These are phyloP conservation scores for Hericium rajendrae DNA, from an alignment of 768 basidiomycete genomes.

Conservation along the genomic window DNA sequence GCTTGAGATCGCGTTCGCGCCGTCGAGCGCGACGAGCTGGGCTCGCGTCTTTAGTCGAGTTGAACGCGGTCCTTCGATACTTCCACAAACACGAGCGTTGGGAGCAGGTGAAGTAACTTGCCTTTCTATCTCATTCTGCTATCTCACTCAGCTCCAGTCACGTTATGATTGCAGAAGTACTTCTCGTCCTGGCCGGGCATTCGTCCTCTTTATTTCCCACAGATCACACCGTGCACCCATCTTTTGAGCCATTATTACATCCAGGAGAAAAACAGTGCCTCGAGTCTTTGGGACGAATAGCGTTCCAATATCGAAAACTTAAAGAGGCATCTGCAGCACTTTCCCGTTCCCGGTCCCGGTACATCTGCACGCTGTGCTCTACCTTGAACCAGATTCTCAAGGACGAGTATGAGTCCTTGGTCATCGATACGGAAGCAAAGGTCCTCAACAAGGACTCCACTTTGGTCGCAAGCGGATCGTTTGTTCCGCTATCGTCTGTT, in stretches of 20 bases:
- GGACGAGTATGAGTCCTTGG: slow-evolving; percentile 70
- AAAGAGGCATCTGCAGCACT: slow-evolving; percentile 43
- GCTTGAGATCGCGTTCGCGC: no score
- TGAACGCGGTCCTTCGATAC: no score
- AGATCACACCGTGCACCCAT: slow-evolving; percentile 49
- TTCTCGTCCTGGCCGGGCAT: slow-evolving; percentile 83
- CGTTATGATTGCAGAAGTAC: slow-evolving; percentile 79
- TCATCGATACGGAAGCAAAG: slow-evolving; percentile 74
- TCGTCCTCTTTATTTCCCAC: slow-evolving; percentile 71
- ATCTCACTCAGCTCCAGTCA: background rate
- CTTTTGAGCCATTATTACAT: slow-evolving; percentile 66
- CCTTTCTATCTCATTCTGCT: no score
- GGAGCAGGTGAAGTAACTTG: no score
- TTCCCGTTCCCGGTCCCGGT: slow-evolving; percentile 56
- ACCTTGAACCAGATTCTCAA: slow-evolving; percentile 65
- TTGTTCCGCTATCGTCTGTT: slow-evolving; percentile 78
- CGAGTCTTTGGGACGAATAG: slow-evolving; percentile 69
- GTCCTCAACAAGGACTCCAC: slow-evolving; percentile 65
- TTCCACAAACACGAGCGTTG: no score
- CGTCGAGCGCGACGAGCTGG: no score
- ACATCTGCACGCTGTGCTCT: slow-evolving; percentile 70
- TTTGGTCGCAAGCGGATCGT: slow-evolving; percentile 71
- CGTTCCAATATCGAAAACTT: slow-evolving; percentile 65
- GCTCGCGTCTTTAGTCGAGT: no score
- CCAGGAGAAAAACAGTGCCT: slow-evolving; percentile 83